Conservation (phyloP, 306 rosid species). For the Sophora flavescens region DNA sequence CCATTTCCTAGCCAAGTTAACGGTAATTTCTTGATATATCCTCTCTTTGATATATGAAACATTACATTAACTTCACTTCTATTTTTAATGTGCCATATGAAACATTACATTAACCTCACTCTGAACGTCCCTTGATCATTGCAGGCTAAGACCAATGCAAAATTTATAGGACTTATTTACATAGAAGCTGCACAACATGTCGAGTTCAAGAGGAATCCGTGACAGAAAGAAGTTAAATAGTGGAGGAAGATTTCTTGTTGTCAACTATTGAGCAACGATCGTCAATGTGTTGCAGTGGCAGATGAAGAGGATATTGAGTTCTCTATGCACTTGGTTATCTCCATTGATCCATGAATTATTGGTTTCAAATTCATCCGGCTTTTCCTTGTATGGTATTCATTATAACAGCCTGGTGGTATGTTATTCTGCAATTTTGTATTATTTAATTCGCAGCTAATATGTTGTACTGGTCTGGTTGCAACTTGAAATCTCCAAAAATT, state of each 20-base stretch:
- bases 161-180: slow-evolving; percentile 31
- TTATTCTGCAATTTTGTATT: slow-evolving; percentile 36
- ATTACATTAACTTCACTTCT: not conserved
- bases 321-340: not conserved
- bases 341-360: slow-evolving; percentile 9
- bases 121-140: slow-evolving; percentile 36
- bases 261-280: slow-evolving; percentile 15
- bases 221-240: slow-evolving; percentile 23
- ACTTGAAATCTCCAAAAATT: not conserved
- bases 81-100: slow-evolving; percentile 21
- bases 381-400: slow-evolving; percentile 1
- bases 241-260: not conserved
- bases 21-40: slow-evolving; percentile 51
- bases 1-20: slow-evolving; percentile 42
- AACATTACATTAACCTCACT: slow-evolving; percentile 2
- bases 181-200: slow-evolving; percentile 40
- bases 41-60: not conserved
- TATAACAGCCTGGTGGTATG: slow-evolving; percentile 17
- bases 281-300: not conserved
- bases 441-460: slow-evolving; percentile 25
- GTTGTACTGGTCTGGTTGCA: slow-evolving; percentile 14
- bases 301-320: slow-evolving; percentile 28
- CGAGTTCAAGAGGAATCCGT: not conserved
- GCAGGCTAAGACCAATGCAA: slow-evolving; percentile 58
- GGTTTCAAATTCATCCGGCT: slow-evolving; percentile 1